These are phyloP conservation scores for Pseudonectria buxi DNA, from an alignment of 2,329 filamentous ascomycete species.

Conservation along the genomic window DNA sequence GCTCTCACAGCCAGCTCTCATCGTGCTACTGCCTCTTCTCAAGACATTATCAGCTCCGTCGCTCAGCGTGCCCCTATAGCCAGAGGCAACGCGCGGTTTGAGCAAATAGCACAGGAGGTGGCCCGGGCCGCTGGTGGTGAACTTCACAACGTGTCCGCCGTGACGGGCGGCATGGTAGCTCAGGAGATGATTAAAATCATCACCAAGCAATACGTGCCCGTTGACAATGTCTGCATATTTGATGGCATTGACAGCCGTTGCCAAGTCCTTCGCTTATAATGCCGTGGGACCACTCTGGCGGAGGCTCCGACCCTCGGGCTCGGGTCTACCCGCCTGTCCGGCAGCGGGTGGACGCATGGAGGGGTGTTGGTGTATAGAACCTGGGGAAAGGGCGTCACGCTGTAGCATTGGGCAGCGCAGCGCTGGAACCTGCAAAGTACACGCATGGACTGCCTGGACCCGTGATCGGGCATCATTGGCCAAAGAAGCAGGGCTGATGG, in stretches of 20 bases:
- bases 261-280: slow-evolving; percentile 48
- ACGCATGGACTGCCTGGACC: too few species aligned
- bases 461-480: too few species aligned
- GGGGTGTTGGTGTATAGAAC: too few species aligned
- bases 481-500: too few species aligned
- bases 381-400: too few species aligned
- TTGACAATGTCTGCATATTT: slow-evolving; percentile 65
- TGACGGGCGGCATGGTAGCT: slow-evolving; percentile 88
- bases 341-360: too few species aligned
- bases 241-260: slow-evolving; percentile 60
- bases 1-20: slow-evolving; percentile 52
- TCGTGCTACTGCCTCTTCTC: slow-evolving; percentile 35
- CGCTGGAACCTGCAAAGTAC: too few species aligned
- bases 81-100: slow-evolving; percentile 41
- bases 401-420: too few species aligned
- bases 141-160: slow-evolving; percentile 83
- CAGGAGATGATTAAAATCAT: slow-evolving; percentile 93
- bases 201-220: slow-evolving; percentile 65
- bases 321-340: too few species aligned
- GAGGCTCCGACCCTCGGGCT: too few species aligned
- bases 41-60: slow-evolving; percentile 47
- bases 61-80: slow-evolving; percentile 39
- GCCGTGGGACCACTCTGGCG: neutral
- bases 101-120: slow-evolving; percentile 56
- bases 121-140: slow-evolving; percentile 76